Percentiles rank a stretch among this genome's conserved stretches.
phyloP scores from a whole-genome alignment of 352 stramenopile species.

The Phytophthora fragariae region DNA sequence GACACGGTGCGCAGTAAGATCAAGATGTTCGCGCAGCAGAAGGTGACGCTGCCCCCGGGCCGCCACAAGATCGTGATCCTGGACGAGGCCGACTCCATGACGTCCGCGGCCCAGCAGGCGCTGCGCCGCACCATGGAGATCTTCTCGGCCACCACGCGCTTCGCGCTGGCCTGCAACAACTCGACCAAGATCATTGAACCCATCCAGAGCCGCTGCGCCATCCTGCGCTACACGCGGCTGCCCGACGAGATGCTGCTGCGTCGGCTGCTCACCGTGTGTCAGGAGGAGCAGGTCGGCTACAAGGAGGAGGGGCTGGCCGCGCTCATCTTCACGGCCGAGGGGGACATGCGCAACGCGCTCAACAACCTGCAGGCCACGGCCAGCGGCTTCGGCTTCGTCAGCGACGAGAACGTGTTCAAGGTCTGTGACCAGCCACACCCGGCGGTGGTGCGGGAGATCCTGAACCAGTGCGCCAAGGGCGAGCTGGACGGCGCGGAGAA shows the following conservation, averaged over 20 bases:
- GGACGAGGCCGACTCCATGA: constrained; percentile 99
- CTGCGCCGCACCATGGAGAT: constrained; percentile 99
- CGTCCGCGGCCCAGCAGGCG: constrained; percentile 96
- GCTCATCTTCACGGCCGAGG: constrained; percentile 99
- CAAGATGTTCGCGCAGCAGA: constrained; percentile 99
- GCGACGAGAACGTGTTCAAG: constrained; percentile 96
- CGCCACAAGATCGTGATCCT: constrained; percentile 99
- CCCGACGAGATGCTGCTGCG: constrained; percentile 96
- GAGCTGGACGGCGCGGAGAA: constrained; percentile 89
- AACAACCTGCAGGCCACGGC: constrained; percentile 99
- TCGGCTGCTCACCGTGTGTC: constrained; percentile 94
- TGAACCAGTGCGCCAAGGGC: constrained; percentile 72
- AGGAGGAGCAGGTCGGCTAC: constrained; percentile 91
- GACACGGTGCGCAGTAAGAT: constrained; percentile 96
- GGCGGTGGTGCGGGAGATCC: constrained; percentile 72
- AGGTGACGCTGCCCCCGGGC: constrained; percentile 92
- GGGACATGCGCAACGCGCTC: constrained; percentile 98
- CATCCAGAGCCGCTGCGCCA: constrained; percentile 98
- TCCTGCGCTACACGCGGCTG: constrained; percentile 97
- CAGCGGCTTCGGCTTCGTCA: constrained; percentile 96
- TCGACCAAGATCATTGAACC: constrained; percentile 99
- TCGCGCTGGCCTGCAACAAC: constrained; percentile 99
- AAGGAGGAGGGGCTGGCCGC: constrained; percentile 95
- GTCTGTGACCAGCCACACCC: constrained; percentile 97
- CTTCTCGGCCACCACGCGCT: constrained; percentile 97